Base-by-base conservation (phyloP, 1,284 basidiomycete genomes). In the Ceratobasidium sp. region DNA sequence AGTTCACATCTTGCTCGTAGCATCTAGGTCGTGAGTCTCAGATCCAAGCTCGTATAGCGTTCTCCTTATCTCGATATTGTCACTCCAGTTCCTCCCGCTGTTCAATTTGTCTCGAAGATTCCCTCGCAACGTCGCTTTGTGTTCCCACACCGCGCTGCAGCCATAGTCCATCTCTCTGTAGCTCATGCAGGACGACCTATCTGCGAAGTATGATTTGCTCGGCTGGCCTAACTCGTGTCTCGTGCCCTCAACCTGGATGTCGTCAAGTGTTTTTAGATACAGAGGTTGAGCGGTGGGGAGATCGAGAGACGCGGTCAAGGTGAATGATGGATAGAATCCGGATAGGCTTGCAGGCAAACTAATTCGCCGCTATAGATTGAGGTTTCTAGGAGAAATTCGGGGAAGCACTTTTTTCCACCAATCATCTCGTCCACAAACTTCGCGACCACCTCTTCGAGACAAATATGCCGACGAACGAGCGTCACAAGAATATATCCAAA, bases 391-490 rank as follows among this genome's bases (percentile, higher is more conserved):
- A 26, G 41, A 39, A 18, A 69, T 69, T 45, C 52, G 52, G 16
- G 28, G 28, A 3, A 23, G 52, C 6, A 16, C 52, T 4, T 53
- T 28, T 9, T 12, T 14, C 16, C 3, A 26, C 10, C 52, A 9
- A 30, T n/a, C 46, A 8, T 8, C 46, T 8, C 65, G 45, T 12
- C n/a, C 14, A 5, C 34, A 43, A 21, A 14, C 21, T 5, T 12
- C 65, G n/a, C n/a, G 34, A 18, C 48, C 46, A 3, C 50, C 39
- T 12, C 52, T 23, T 26, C 65, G 65, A 45, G 43, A 69, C 39
- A 69, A 57, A 53, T 53, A 41, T 26, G 50, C 52, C 9, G 65
- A 69, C 23, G 65, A 69, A 36, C 65, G 65, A 9, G 65, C 65
- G 30, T 69, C 65, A 4, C 21, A n/a, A 8, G 65, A 69, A 21